phyloP scores from a whole-genome alignment of 108 stramenopile species.

The Skeletonema marinoi region DNA sequence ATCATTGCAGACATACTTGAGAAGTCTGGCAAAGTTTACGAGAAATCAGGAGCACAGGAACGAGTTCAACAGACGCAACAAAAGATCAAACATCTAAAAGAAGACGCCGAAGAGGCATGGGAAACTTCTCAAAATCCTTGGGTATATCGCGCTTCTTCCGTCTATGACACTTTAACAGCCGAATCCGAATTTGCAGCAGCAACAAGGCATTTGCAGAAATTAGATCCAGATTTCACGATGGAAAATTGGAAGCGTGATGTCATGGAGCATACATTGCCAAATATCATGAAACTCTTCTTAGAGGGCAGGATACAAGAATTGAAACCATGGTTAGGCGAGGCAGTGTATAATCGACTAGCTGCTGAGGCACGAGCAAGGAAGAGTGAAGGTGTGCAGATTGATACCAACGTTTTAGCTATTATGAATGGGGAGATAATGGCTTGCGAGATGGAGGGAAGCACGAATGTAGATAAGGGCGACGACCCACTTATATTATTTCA shows the following conservation, averaged over 20 bases:
- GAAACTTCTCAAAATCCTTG: conserved; percentile 99
- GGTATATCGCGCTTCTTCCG: conserved; percentile 94
- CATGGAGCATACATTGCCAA: conserved; percentile 85
- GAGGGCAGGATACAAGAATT: conserved; percentile 86
- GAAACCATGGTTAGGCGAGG: conserved; percentile 90
- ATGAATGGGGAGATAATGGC: conserved; percentile 95
- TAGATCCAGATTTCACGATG: conserved; percentile 94
- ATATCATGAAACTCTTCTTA: conserved; percentile 91
- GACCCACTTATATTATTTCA: conserved; percentile 91
- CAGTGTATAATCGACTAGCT: conserved; percentile 85
- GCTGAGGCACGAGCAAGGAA: conserved; percentile 88
- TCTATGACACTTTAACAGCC: conserved; percentile 95
- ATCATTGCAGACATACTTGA: conserved; percentile 85
- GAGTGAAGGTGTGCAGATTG: conserved; percentile 90
- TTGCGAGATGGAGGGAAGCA: conserved; percentile 66
- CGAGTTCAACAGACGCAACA: conserved; percentile 57
- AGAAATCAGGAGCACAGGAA: conserved; percentile 76
- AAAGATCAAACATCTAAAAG: conserved; percentile 70
- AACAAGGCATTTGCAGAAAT: conserved; percentile 84
- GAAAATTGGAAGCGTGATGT: conserved; percentile 92
- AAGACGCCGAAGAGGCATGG: conserved; percentile 95
- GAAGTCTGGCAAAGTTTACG: conserved; percentile 61
- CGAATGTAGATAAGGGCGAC: conserved; percentile 79
- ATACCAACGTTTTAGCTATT: conserved; percentile 93
- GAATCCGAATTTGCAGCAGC: conserved; percentile 95